Base-by-base conservation (phyloP, 2,329 filamentous ascomycete genomes). In the Clarireedia homoeocarpa region DNA sequence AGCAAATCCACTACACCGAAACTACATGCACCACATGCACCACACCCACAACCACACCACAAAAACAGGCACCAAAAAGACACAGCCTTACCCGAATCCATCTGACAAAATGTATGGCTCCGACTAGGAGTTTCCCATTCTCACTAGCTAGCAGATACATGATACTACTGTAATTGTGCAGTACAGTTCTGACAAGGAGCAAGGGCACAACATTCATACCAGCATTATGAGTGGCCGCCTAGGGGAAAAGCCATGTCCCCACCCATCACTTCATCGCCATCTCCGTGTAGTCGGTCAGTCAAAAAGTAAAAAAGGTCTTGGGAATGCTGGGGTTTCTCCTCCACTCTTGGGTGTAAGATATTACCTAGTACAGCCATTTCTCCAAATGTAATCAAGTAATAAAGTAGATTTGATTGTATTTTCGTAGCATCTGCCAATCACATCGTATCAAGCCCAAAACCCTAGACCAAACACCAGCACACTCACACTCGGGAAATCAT, bases 41-140 rank as follows among this genome's bases (percentile, higher is more conserved):
- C 10, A 10, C 17, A 38, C 20, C 50, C 51, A 53, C 42, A 38
- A 27, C 26, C 15, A 20, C 34, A 48, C 45, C 44, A 39, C 24
- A 40, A 17, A 34, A 51, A 46, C 39, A 55, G 53, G 27, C 47
- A 46, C 53, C 15, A 54, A 52, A 47, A 55, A 48, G 15, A 56
- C 53, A 56, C 48, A 56, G 53, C 53, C 53, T 56, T 56, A 56
- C 53, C 53, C 53, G 53, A 51, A 52, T 52, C 30, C 40, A 52
- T 56, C 53, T 52, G 48, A 40, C 53, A 55, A 51, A 39, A 46
- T 52, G 53, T 56, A 45, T 51, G 53, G 53, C 53, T 45, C 20
- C 27, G 46, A 17, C 26, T 36, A 20, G 26, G 46, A 26, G 5
- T 34, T 20, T 30, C 20, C 4, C 30, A 2, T 20, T 20, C 20